Percentiles rank a stretch among this genome's conserved stretches.
These are phyloP conservation scores for Leptographium lundbergii DNA, from an alignment of 2,329 filamentous ascomycete genomes.

Conservation along the genomic window DNA sequence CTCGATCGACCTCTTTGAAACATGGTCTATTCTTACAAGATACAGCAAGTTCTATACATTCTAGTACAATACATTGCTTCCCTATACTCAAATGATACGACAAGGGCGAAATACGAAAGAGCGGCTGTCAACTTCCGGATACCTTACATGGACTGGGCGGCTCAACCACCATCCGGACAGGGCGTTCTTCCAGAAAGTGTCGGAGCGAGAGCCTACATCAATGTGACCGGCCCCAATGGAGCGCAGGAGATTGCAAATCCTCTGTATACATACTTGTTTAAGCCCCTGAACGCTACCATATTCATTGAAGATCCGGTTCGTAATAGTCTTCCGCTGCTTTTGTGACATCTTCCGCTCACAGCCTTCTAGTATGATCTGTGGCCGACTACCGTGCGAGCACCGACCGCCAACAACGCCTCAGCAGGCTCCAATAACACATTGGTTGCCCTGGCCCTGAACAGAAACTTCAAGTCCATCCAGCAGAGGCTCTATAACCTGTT, in stretches of 20 bases:
- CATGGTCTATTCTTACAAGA: neutral
- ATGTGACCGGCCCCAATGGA: constrained; percentile 43
- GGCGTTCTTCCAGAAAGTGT: constrained; percentile 36
- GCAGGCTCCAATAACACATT: constrained; percentile 47
- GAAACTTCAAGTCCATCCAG: constrained; percentile 40
- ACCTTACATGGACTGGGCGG: constrained; percentile 49
- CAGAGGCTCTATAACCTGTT: constrained; percentile 56
- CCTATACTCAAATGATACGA: constrained; percentile 29
- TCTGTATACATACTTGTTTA: constrained; percentile 47
- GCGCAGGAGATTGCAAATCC: constrained; percentile 46
- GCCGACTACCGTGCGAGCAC: constrained; percentile 46
- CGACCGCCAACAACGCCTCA: constrained; percentile 25
- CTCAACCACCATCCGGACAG: constrained; percentile 31
- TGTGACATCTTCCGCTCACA: neutral
- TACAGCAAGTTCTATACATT: constrained; percentile 25
- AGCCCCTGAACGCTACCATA: constrained; percentile 43
- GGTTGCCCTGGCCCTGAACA: constrained; percentile 38
- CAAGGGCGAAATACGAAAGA: constrained; percentile 33
- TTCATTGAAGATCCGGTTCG: constrained; percentile 49
- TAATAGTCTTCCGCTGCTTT: neutral
- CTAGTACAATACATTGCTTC: constrained; percentile 29
- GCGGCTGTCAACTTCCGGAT: constrained; percentile 40
- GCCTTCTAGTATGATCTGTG: constrained; percentile 40
- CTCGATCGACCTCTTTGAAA: too few species aligned
- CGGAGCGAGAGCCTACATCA: constrained; percentile 27